These are phyloP conservation scores for Rhizophagus clarus DNA, from an alignment of 192 early-diverging fungal genomes.

Conservation along the genomic window DNA sequence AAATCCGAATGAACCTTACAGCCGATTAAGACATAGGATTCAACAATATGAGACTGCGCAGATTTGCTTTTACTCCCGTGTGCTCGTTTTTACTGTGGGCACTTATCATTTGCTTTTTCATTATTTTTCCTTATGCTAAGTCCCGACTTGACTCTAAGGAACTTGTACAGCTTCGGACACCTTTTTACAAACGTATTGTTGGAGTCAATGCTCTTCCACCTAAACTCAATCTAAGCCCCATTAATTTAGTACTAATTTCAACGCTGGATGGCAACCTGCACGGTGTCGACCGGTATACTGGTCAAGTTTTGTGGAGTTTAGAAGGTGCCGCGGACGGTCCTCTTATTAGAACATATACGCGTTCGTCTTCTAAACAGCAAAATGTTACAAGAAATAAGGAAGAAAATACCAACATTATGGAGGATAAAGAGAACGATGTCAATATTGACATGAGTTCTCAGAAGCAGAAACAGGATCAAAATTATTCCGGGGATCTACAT, in stretches of 20 bases:
- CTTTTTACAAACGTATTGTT: background rate
- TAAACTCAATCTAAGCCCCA: constrained; percentile 25
- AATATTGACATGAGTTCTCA: background rate
- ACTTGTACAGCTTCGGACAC: background rate
- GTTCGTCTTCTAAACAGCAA: constrained; percentile 35
- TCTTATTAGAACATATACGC: constrained; percentile 41
- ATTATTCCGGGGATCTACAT: background rate
- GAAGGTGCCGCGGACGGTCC: constrained; percentile 50
- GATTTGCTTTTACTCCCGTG: background rate
- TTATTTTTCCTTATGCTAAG: constrained; percentile 23
- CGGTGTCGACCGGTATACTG: constrained; percentile 58
- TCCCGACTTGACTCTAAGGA: constrained; percentile 11
- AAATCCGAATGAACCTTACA: background rate
- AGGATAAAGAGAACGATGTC: background rate
- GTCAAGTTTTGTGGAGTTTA: constrained; percentile 65
- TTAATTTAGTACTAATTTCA: constrained; percentile 60
- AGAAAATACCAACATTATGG: background rate
- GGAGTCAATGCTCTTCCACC: background rate
- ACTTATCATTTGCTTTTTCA: background rate
- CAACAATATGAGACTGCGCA: constrained; percentile 1
- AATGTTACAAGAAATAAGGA: constrained; percentile 14
- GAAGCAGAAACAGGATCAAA: constrained; percentile 32
- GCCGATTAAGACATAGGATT: background rate
- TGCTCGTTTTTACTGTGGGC: background rate
- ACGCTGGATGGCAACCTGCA: constrained; percentile 78